These are phyloP conservation scores for Cruciata laevipes DNA, from an alignment of 257 asterid genomes.

Conservation along the genomic window DNA sequence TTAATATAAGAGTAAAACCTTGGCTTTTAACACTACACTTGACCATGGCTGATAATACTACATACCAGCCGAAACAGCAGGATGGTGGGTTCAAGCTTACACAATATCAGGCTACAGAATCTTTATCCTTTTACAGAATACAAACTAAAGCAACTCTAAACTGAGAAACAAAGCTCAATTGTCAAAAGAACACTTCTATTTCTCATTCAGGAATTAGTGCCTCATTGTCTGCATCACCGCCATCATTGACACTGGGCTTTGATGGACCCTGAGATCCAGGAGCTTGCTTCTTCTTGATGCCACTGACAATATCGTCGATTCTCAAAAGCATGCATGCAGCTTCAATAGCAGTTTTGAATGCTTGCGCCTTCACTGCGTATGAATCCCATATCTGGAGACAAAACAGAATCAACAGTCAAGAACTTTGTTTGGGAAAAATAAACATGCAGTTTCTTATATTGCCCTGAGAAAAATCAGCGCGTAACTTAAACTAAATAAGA, in stretches of 20 bases:
- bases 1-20: not conserved
- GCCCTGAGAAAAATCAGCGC: not conserved
- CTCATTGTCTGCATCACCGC: constrained; percentile 88
- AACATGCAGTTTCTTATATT: not conserved
- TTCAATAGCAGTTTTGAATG: constrained; percentile 92
- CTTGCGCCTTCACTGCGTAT: constrained; percentile 83
- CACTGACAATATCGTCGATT: constrained; percentile 91
- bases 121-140: constrained; percentile 9
- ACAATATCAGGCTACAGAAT: not conserved
- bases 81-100: not conserved
- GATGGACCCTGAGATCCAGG: constrained; percentile 62
- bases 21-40: not conserved
- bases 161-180: not conserved
- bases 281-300: constrained; percentile 85
- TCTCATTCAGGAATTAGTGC: constrained; percentile 71
- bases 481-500: not conserved
- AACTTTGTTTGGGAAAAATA: not conserved
- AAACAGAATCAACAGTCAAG: not conserved
- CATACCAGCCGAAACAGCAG: not conserved
- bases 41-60: constrained; percentile 1
- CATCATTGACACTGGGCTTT: constrained; percentile 67
- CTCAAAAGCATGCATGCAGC: constrained; percentile 97
- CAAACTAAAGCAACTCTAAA: not conserved
- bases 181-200: not conserved
- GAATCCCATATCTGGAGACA: constrained; percentile 84